These are phyloP conservation scores for Clarireedia hainanense DNA, from an alignment of 2,329 filamentous ascomycete genomes.

Conservation along the genomic window DNA sequence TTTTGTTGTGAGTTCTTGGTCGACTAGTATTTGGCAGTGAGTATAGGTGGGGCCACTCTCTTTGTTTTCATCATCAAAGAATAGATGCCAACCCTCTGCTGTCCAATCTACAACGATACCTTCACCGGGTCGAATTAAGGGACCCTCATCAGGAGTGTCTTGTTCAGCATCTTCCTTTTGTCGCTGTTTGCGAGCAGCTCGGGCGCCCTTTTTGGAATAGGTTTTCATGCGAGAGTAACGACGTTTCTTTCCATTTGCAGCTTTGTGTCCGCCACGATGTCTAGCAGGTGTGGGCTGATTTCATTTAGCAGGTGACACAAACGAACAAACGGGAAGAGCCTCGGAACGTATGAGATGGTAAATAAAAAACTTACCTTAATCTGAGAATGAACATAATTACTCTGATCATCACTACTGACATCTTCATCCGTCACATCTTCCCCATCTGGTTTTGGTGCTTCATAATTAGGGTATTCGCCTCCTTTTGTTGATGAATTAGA, in stretches of 20 bases:
- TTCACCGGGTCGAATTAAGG: conserved; percentile 73
- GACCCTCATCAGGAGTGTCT: conserved; percentile 40
- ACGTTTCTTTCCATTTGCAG: conserved; percentile 24
- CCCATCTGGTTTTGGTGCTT: not conserved
- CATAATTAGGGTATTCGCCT: too few relatives aligned
- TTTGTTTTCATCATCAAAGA: conserved; percentile 48
- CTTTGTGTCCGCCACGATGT: too few relatives aligned
- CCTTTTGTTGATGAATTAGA: too few relatives aligned
- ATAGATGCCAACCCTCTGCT: conserved; percentile 56
- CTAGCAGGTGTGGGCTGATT: too few relatives aligned
- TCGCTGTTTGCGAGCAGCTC: conserved; percentile 15
- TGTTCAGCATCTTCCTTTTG: conserved; percentile 13
- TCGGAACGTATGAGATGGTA: conserved; percentile 12
- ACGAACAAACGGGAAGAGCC: conserved; percentile 28
- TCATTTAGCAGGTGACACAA: conserved; percentile 7
- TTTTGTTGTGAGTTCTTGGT: conserved; percentile 57
- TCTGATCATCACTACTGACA: too few relatives aligned
- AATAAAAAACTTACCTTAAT: not conserved
- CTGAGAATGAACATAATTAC: not conserved
- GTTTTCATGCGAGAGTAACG: conserved; percentile 27
- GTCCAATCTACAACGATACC: conserved; percentile 84
- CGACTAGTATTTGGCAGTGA: conserved; percentile 39
- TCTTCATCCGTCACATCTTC: too few relatives aligned
- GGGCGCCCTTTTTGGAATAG: conserved; percentile 31
- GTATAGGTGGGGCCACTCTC: conserved; percentile 46